Base-by-base conservation (phyloP, 768 basidiomycete genomes). In the Leccinum arenicola region DNA sequence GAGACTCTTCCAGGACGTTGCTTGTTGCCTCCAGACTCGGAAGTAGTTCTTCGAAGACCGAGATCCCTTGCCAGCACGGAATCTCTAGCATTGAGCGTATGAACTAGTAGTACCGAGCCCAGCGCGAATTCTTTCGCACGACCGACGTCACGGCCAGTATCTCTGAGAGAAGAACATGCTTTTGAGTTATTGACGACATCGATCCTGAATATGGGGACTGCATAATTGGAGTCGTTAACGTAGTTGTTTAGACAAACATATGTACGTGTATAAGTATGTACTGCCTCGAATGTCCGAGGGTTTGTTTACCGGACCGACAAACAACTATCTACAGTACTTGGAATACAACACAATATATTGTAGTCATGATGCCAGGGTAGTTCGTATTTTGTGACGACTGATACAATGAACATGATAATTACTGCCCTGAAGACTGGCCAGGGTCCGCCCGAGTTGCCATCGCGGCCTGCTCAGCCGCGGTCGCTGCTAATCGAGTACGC, bases 111-210 rank as follows among this genome's bases (percentile, higher is more conserved):
- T 25, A 25, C 83, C 14, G 90, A 85, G 17, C 90, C 96, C 96
- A 98, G 48, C 96, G 85, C 50, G 95, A 94, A 76, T 98, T 98
- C 79, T 95, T 93, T 74, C 96, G 91, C 95, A 99, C 98, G 19
- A 86, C 83, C 2, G 92, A 90, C 38, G 94, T 97, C 64, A 98
- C 92, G 15, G 91, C 80, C 52, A 95, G 82, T 61, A 98, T 90
- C 78, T 98, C 95, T 47, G 94, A 89, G 61, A 91, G 85, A 33
- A 98, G 73, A 45, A 97, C 82, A 81, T 94, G 89, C 59, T 86
- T 87, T 50, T 78, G 73, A n/a, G 87, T 83, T 55, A 84, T 79
- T 54, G 52, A 62, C 14, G 61, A 45, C 11, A 59, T 62, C 51
- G 66, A 58, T 51, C 25, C 23, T 25, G 45, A 38, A 49, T 60